Conservation (phyloP, 495 filamentous ascomycete species). For the Tuber microsphaerosporum region DNA sequence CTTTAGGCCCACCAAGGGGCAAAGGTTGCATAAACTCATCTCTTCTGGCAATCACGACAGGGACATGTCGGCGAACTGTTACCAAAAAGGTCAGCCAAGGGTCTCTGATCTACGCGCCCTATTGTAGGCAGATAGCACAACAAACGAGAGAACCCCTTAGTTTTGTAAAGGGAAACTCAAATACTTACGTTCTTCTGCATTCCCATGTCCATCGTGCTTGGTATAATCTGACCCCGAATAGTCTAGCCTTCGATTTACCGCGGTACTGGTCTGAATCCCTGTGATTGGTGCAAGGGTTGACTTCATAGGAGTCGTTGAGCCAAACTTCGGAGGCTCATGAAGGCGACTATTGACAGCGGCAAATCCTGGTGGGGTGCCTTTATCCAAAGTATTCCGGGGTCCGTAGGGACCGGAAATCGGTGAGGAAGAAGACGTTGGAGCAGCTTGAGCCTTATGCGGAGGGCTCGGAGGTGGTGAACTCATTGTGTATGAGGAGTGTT, state of each 20-base stretch:
- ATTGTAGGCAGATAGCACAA: neutral
- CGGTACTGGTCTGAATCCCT: slow-evolving; percentile 12
- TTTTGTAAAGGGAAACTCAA: neutral
- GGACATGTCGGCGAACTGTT: slow-evolving; percentile 3
- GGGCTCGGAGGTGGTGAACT: slow-evolving; percentile 17
- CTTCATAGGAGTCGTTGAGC: slow-evolving; percentile 39
- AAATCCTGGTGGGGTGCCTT: slow-evolving; percentile 20
- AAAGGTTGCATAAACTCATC: slow-evolving; percentile 36
- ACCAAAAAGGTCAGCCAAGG: neutral
- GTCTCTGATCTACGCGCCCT: neutral
- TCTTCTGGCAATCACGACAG: slow-evolving; percentile 15
- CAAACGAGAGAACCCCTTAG: neutral
- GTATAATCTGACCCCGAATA: neutral
- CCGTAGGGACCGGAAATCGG: slow-evolving; percentile 32
- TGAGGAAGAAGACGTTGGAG: slow-evolving; percentile 7
- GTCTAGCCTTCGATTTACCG: neutral
- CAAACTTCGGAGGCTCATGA: slow-evolving; percentile 30
- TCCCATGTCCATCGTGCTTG: neutral
- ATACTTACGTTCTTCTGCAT: neutral
- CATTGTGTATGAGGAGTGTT: slow-evolving; percentile 8
- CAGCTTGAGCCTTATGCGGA: slow-evolving; percentile 7
- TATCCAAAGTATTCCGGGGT: slow-evolving; percentile 33
- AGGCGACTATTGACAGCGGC: neutral
- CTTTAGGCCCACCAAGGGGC: slow-evolving; percentile 28
- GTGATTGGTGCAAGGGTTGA: slow-evolving; percentile 20